Evolutionary conservation across 331 rosid species (phyloP), one percentile per base, ranked within the genome.

Genomic region (Saraca asoca): DNA sequence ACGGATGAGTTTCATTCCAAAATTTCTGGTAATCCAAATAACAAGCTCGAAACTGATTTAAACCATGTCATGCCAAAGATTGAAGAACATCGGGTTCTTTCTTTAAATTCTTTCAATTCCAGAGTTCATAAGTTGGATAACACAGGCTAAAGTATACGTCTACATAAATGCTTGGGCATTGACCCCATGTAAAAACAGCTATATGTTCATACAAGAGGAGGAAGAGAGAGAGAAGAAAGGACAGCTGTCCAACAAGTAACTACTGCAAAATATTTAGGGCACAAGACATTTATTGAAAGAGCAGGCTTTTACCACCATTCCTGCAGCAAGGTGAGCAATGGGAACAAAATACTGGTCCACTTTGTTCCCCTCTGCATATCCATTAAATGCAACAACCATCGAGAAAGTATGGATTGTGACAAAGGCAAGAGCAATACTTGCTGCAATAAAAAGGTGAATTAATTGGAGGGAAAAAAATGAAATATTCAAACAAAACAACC

Each of bases 301-400:
- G 60, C 20, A 62, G 76, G 75, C 39, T 17, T 69, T 82, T 83
- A 92, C 98, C 98, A 67, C 75, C 90, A 85, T 62, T 49, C 91
- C 96, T 17, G 98, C 93, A 57, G 65, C 87, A 69, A 85, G 73
- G 72, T 92, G 98, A 78, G 82, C 85, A 12, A 71, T 31, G 56
- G 98, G 96, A 75, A 89, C 98, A 80, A 89, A 80, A 75, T 83
- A 64, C 67, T 71, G 82, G 74, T 92, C 95, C 78, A 89, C 82
- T 81, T 76, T 89, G 51, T 87, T 89, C 69, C 85, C 85, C 70
- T 89, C 96, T 12, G 91, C 91, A 41, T 92, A 89, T 52, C 93
- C 98, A 69, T 80, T 89, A 78, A 89, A 92, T 60, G 98, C 98
- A 20, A 92, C 89, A 75, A 92, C 93, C 98, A 92, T 92, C 10